Conservation (phyloP, 75 land plant species). For the Pinus albicaulis region DNA sequence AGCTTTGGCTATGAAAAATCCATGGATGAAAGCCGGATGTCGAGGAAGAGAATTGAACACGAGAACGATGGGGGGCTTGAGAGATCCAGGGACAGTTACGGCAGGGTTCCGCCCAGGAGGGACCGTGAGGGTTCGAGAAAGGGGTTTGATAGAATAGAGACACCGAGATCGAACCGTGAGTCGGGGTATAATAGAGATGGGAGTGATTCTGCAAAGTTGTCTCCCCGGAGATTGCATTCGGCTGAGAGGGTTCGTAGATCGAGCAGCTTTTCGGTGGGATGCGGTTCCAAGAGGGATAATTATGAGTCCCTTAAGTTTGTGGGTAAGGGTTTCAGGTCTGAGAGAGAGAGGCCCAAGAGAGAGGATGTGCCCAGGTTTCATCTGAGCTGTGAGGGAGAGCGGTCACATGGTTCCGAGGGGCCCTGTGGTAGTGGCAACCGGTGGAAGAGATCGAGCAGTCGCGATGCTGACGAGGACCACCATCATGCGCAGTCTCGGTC, state of each 20-base stretch:
- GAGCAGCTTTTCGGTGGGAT: slow-evolving; percentile 40
- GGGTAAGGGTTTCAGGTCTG: slow-evolving; percentile 67
- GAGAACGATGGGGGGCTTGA: slow-evolving; percentile 33
- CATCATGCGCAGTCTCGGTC: slow-evolving; percentile 1
- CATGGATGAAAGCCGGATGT: slow-evolving; percentile 33
- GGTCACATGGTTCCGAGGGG: slow-evolving; percentile 11
- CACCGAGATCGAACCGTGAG: not conserved
- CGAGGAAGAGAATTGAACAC: slow-evolving; percentile 38
- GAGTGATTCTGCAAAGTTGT: slow-evolving; percentile 4
- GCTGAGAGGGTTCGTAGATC: slow-evolving; percentile 34
- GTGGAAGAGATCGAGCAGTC: slow-evolving; percentile 8
- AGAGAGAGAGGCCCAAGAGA: slow-evolving; percentile 40
- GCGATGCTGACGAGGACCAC: slow-evolving; percentile 11
- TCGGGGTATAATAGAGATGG: not conserved
- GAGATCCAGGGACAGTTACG: slow-evolving; percentile 8
- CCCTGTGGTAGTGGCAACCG: not conserved
- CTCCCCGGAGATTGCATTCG: not conserved
- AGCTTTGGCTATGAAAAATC: slow-evolving; percentile 30
- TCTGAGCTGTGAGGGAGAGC: slow-evolving; percentile 33
- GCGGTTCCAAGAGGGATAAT: slow-evolving; percentile 24
- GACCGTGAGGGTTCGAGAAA: slow-evolving; percentile 18
- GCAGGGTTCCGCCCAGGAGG: slow-evolving; percentile 6
- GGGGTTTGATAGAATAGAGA: slow-evolving; percentile 25
- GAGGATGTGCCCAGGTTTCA: slow-evolving; percentile 26
- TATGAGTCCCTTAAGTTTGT: slow-evolving; percentile 8